Percentiles rank a stretch among this genome's conserved stretches.
These are phyloP conservation scores for Leptomonas pyrrhocoris DNA, from an alignment of 208 protist species.

Conservation along the genomic window DNA sequence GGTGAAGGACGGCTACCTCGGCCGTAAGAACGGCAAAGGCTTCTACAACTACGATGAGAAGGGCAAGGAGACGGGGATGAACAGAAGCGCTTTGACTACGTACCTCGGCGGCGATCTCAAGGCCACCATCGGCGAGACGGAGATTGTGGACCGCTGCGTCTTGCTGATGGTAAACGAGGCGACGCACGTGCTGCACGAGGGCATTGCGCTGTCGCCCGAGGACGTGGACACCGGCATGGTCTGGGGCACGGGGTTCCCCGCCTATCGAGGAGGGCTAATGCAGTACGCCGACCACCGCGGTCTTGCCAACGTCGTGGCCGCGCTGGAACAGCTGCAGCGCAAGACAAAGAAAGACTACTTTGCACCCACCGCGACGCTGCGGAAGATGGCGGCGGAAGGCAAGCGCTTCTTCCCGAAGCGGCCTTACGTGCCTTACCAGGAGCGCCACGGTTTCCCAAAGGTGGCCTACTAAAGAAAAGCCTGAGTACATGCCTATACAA, in stretches of 20 bases:
- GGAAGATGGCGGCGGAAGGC: slow-evolving; percentile 63
- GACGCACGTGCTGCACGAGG: slow-evolving; percentile 68
- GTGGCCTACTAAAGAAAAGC: slow-evolving; percentile 37
- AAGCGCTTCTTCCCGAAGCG: slow-evolving; percentile 78
- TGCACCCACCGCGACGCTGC: slow-evolving; percentile 54
- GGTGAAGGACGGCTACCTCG: slow-evolving; percentile 65
- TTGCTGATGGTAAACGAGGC: slow-evolving; percentile 91
- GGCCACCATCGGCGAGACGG: slow-evolving; percentile 40
- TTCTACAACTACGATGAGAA: slow-evolving; percentile 87
- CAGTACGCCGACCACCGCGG: slow-evolving; percentile 82
- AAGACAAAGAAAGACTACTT: slow-evolving; percentile 63
- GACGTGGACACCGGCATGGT: slow-evolving; percentile 90
- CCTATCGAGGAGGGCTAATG: slow-evolving; percentile 82
- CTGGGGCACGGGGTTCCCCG: slow-evolving; percentile 85
- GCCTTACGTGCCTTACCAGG: slow-evolving; percentile 77
- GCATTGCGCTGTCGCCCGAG: slow-evolving; percentile 62
- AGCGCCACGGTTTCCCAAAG: slow-evolving; percentile 64
- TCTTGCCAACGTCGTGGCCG: slow-evolving; percentile 50
- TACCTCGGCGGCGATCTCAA: slow-evolving; percentile 44
- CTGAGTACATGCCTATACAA: background rate
- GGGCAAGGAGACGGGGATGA: slow-evolving; percentile 69
- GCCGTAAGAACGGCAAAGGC: slow-evolving; percentile 89
- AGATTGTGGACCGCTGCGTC: slow-evolving; percentile 85
- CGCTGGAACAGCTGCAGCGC: slow-evolving; percentile 52
- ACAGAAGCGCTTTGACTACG: slow-evolving; percentile 29